Conservation (phyloP, 176 grass and related monocot genomes). For the Rhynchospora breviuscula region DNA sequence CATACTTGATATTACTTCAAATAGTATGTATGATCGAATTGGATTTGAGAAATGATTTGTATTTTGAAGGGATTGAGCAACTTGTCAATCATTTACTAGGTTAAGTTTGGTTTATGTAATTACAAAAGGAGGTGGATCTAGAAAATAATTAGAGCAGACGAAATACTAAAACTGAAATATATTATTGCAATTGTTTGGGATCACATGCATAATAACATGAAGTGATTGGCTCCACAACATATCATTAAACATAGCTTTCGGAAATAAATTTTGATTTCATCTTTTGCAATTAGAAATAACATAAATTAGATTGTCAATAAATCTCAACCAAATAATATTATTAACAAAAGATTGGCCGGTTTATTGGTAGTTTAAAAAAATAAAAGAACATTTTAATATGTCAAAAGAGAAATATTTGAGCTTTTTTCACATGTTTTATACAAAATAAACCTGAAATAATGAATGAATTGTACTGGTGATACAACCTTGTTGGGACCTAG, state of each 20-base stretch:
- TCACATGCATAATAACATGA: neutral
- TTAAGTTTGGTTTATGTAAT: neutral
- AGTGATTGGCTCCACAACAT: too few relatives aligned
- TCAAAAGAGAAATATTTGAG: neutral
- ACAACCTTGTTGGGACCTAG: neutral
- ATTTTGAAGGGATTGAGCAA: neutral
- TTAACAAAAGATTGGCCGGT: neutral
- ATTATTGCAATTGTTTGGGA: neutral
- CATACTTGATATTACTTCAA: neutral
- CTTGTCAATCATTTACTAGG: neutral
- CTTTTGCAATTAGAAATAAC: neutral
- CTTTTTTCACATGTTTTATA: neutral
- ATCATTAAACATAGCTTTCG: neutral
- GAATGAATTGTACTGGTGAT: neutral
- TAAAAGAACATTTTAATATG: neutral
- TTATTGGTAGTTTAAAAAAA: neutral
- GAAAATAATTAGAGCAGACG: neutral
- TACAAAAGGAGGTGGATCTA: neutral
- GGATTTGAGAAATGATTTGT: neutral
- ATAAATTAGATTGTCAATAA: neutral
- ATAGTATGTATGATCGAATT: neutral
- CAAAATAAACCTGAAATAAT: neutral
- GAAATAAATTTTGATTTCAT: neutral
- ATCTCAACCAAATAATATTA: neutral
- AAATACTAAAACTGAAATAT: neutral